Percentiles rank a stretch among this genome's conserved stretches.
Conservation (phyloP, 352 stramenopile species). For the Phytophthora rubi region DNA sequence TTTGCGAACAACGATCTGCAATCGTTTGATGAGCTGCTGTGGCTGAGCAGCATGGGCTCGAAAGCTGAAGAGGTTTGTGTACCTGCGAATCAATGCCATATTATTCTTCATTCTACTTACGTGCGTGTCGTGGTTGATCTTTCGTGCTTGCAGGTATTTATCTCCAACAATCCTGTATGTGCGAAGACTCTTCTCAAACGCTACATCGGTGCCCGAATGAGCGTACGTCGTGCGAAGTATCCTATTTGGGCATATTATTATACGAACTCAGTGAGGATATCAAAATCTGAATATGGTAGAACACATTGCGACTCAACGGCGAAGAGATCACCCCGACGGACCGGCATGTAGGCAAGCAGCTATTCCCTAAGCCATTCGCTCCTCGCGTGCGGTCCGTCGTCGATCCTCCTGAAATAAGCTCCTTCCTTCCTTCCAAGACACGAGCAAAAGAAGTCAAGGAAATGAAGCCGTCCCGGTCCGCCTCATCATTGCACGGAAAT, state of each 20-base stretch:
- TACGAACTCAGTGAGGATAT: background rate
- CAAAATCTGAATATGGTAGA: slow-evolving; percentile 30
- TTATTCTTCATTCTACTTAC: background rate
- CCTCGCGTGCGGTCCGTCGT: slow-evolving; percentile 9
- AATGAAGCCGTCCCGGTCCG: slow-evolving; percentile 15
- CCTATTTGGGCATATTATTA: background rate
- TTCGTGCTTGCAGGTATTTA: slow-evolving; percentile 54
- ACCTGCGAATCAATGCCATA: background rate
- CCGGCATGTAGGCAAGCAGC: slow-evolving; percentile 52
- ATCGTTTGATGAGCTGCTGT: slow-evolving; percentile 68
- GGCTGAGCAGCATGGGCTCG: slow-evolving; percentile 53
- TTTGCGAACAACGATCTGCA: slow-evolving; percentile 77
- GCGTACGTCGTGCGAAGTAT: slow-evolving; percentile 36
- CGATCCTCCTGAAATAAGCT: slow-evolving; percentile 16
- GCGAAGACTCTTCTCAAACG: slow-evolving; percentile 56
- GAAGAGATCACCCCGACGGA: slow-evolving; percentile 62
- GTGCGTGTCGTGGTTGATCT: background rate
- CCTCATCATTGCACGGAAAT: slow-evolving; percentile 12
- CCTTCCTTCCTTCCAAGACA: slow-evolving; percentile 16
- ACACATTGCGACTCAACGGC: slow-evolving; percentile 66
- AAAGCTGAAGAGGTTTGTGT: slow-evolving; percentile 70
- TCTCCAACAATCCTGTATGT: slow-evolving; percentile 68
- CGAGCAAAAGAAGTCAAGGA: slow-evolving; percentile 37
- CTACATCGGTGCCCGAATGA: slow-evolving; percentile 60
- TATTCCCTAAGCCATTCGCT: slow-evolving; percentile 55